Base-by-base conservation (phyloP, 257 asterid species). In the Solanum chmielewskii region DNA sequence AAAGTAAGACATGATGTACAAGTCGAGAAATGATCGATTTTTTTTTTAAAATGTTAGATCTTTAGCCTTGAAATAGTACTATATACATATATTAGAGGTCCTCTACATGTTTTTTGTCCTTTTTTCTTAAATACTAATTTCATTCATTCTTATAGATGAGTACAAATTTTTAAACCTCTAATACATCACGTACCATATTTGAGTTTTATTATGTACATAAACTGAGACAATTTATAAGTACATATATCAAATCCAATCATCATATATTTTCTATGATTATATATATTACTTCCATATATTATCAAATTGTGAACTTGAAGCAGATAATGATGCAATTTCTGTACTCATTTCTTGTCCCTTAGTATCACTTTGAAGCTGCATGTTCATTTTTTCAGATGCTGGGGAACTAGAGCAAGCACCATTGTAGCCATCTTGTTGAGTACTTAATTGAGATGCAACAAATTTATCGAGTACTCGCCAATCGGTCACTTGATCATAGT, bases 391-490 rank as follows among this genome's bases (percentile, higher is more conserved):
- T 86, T 78, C 56, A 84, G 87, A 84, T 15, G 31, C 74, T 37
- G 78, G 41, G 31, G 75, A 83, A 49, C 86, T 60, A 12, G 25
- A 83, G 39, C 42, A 80, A 15, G 75, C 49, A 64, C 18, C 56
- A 35, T 13, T 60, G 29, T 23, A 60, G 14, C 91, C 83, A 71
- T 87, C 21, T 56, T 85, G 82, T 56, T 90, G 92, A 7, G 92
- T 93, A 49, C 95, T 93, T 8, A 94, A 87, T 87, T 94, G 95
- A 88, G 94, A 92, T 4, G 97, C 97, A 25, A 94, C 95, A 60
- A 94, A 90, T 88, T 93, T 94, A 76, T 94, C 95, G 16, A 94
- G 94, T 64, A 93, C 93, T 23, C 97, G 91, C 97, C 97, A 94
- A 59, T 94, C 97, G 0, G 95, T 92, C 83, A 92, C 91, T 73